Evolutionary conservation across 768 basidiomycete genomes (phyloP).

Genomic region (Kwoniella mangroviensis): DNA sequence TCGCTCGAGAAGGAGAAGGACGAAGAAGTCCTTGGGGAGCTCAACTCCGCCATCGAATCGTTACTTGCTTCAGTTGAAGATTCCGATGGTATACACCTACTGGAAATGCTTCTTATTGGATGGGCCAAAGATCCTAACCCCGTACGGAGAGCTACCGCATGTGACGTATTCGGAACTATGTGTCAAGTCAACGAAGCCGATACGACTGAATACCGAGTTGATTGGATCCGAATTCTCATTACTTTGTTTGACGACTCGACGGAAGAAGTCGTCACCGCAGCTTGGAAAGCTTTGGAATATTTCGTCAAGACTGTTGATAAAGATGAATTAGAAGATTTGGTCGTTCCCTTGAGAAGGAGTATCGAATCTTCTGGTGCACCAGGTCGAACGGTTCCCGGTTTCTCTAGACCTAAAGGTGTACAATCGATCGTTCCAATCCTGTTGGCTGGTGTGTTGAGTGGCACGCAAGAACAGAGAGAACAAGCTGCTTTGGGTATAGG

Average conservation of each 20-base stretch:
- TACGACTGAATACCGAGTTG: slow-evolving; percentile 80
- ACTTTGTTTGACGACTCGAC: slow-evolving; percentile 75
- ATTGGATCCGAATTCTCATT: slow-evolving; percentile 91
- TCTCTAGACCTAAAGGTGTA: slow-evolving; percentile 76
- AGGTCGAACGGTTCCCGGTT: slow-evolving; percentile 79
- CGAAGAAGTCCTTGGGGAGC: slow-evolving; percentile 71
- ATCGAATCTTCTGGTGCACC: slow-evolving; percentile 84
- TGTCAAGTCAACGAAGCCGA: slow-evolving; percentile 84
- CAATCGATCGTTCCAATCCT: slow-evolving; percentile 82
- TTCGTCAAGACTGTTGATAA: slow-evolving; percentile 90
- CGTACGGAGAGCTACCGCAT: slow-evolving; percentile 74
- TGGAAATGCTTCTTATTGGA: slow-evolving; percentile 85
- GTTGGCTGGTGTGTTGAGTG: slow-evolving; percentile 88
- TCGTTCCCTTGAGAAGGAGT: slow-evolving; percentile 83
- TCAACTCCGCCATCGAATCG: slow-evolving; percentile 75
- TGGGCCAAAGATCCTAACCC: slow-evolving; percentile 83
- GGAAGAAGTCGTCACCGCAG: slow-evolving; percentile 68
- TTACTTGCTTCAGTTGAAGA: slow-evolving; percentile 80
- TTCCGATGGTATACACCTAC: slow-evolving; percentile 81
- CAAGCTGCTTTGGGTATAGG: slow-evolving; percentile 94
- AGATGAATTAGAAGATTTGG: slow-evolving; percentile 87
- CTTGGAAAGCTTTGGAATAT: slow-evolving; percentile 78
- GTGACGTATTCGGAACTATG: slow-evolving; percentile 76
- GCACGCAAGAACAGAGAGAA: slow-evolving; percentile 86
- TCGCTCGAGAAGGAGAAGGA: slow-evolving; percentile 69